A percentile compares a stretch with the other conserved stretches of the same genome.
Evolutionary conservation across 805 yeast genomes (phyloP).

Genomic region (Cyberlindnera amylophila): DNA sequence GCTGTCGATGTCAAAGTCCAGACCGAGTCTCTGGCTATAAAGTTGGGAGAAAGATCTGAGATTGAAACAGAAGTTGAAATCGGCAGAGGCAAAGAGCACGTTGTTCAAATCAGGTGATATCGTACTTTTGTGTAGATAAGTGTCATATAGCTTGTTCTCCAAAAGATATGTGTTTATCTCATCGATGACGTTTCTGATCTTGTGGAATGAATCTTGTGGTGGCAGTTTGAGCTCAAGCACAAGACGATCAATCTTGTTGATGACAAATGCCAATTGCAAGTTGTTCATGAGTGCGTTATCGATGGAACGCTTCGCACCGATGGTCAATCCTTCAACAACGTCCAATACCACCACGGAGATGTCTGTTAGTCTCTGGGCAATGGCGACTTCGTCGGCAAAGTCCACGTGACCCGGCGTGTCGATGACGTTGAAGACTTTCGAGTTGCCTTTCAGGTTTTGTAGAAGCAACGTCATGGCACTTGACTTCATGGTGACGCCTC

Average conservation of each 20-base stretch:
- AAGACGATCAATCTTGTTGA: constrained; percentile 86
- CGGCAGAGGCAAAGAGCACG: constrained; percentile 71
- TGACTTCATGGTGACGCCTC: constrained; percentile 67
- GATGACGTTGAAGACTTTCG: constrained; percentile 57
- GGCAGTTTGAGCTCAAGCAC: constrained; percentile 75
- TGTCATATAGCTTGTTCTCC: constrained; percentile 28
- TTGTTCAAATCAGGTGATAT: constrained; percentile 63
- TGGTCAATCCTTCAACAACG: constrained; percentile 74
- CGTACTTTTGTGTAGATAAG: constrained; percentile 25
- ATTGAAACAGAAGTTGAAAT: constrained; percentile 60
- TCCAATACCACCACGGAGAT: constrained; percentile 73
- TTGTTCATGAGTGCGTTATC: constrained; percentile 47
- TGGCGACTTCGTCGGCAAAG: constrained; percentile 70
- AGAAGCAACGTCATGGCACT: constrained; percentile 60
- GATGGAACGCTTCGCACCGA: constrained; percentile 49
- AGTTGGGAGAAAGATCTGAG: constrained; percentile 57
- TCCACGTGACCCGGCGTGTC: constrained; percentile 94
- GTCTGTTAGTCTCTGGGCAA: constrained; percentile 58
- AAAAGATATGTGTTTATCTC: constrained; percentile 56
- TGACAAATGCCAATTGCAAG: constrained; percentile 52
- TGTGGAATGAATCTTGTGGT: constrained; percentile 67
- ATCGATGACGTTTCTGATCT: constrained; percentile 56
- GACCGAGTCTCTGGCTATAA: constrained; percentile 36
- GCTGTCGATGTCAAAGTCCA: constrained; percentile 31
- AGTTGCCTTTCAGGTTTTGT: constrained; percentile 48